A percentile compares a stretch with the other conserved stretches of the same genome.
Conservation (phyloP, 139 green algal species). For the Chlamydomonas sphaeroides region DNA sequence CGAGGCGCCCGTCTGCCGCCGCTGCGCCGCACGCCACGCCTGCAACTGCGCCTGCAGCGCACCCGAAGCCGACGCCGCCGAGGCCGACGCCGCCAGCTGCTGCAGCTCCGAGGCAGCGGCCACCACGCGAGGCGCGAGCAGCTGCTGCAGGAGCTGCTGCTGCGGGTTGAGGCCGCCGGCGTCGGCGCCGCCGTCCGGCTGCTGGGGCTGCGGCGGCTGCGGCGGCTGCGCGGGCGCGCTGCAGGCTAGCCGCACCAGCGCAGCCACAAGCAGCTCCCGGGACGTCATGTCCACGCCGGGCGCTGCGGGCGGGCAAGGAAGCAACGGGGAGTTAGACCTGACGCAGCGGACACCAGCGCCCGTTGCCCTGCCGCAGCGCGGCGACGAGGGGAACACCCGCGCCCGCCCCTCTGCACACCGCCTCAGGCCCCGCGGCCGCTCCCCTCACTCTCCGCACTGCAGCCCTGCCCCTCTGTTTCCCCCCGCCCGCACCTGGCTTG, state of each 20-base stretch:
- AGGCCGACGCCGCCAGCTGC: neutral
- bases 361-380: too few relatives aligned
- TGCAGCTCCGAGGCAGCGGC: constrained; percentile 9
- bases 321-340: neutral
- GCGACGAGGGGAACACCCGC: too few relatives aligned
- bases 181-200: neutral
- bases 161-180: neutral
- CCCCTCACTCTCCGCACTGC: too few relatives aligned
- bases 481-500: constrained; percentile 29
- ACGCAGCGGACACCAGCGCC: too few relatives aligned
- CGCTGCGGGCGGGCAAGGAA: constrained; percentile 1
- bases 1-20: too few relatives aligned
- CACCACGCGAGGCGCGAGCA: constrained; percentile 12
- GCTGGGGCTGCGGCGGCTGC: neutral
- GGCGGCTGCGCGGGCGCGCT: neutral
- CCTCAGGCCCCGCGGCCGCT: too few relatives aligned
- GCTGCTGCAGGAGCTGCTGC: constrained; percentile 16
- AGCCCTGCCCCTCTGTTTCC: too few relatives aligned
- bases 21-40: too few relatives aligned
- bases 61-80: neutral
- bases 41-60: constrained; percentile 1
- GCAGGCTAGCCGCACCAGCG: constrained; percentile 45
- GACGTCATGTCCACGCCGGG: constrained; percentile 53
- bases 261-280: constrained; percentile 58
- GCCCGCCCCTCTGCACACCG: too few relatives aligned